Base-by-base conservation (phyloP, 2,329 filamentous ascomycete species). In the Penicillium vulpinum region DNA sequence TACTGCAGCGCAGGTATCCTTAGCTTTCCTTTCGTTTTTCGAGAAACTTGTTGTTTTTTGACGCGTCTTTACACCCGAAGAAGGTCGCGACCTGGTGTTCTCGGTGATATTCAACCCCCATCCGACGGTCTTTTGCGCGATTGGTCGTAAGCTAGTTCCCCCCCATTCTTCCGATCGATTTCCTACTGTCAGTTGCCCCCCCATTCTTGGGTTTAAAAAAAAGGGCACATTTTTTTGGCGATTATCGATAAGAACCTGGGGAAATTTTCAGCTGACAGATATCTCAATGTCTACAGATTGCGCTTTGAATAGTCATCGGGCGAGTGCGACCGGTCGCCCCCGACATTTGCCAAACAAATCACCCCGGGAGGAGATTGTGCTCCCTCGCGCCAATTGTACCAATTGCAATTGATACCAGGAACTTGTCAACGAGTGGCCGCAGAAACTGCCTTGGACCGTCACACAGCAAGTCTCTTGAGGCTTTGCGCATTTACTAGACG, bases 1-100 rank as follows among this genome's bases (percentile, higher is more conserved):
- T 55, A 60, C 61, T 72, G 70, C 70, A 65, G 70, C 57, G 70
- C 70, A 72, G 70, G 65, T 67, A 64, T 57, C 56, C 61, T 57
- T 44, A 50, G 47, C 51, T 62, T 51, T 26, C 54, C 51, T 66
- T 61, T 52, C 50, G 46, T 60, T 59, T 59, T 51, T 54, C 45
- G 52, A 43, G 36, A 31, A 52, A 59, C 51, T 58, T 39, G 50
- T 54, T 31, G 54, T 60, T 60, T 40, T 48, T 46, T 43, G 54
- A 64, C 61, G 57, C 62, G 54, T 67, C 57, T 44, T 62, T 54
- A 39, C 18, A 26, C 41, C 40, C 31, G 40, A 41, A 39, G 28
- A 52, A 56, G 33, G 52, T 56, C 50, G 51, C 53, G 63, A 67
- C 55, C 62, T 62, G 63, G 61, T 65, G 59, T 69, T 58, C 51